Base-by-base conservation (phyloP, 345 rosid species). In the Syzygium aqueum region DNA sequence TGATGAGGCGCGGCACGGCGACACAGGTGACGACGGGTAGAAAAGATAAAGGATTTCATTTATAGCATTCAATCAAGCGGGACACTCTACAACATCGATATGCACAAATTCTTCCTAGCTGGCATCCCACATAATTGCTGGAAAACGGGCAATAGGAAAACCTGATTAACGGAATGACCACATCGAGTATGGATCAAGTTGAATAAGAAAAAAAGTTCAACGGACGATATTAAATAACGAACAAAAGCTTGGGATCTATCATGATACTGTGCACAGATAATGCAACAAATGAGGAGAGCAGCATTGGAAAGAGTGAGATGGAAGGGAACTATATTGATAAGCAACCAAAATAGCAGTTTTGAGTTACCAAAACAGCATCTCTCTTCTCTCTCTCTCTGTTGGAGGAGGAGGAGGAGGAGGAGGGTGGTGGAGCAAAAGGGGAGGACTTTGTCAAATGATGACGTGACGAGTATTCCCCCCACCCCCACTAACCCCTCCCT, bases 381-480 rank as follows among this genome's bases (percentile, higher is more conserved):
- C 56, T 52, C 67, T 5, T 28, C 27, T 23, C 33, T n/a, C 73
- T 7, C 0, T 12, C 73, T 61, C 33, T 37, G 67, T 13, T 28
- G n/a, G n/a, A 57, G 63, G 63, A 57, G n/a, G 61, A 56, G 63
- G 28, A 25, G 51, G 11, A 25, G 40, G 85, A 84, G 40, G 85
- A 27, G 57, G 56, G 30, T 73, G 25, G n/a, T 7, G 83, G 8
- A 19, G 49, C 10, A 27, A 78, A 80, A 27, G 50, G 19, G 14
- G 0, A 50, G 78, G 82, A 84, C 61, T 63, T 87, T 87, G 86
- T 87, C 86, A 51, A 87, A 30, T 51, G 88, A 67, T 87, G 86
- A 87, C 86, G 88, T 84, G 86, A 87, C 86, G 63, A 23, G 30
- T 25, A 84, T 84, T 85, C 51, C 87, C 63, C 15, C 51, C 37